Evolutionary conservation across 345 rosid genomes (phyloP), one percentile per base, ranked within the genome.

Genomic region (Eutrema heterophyllum): DNA sequence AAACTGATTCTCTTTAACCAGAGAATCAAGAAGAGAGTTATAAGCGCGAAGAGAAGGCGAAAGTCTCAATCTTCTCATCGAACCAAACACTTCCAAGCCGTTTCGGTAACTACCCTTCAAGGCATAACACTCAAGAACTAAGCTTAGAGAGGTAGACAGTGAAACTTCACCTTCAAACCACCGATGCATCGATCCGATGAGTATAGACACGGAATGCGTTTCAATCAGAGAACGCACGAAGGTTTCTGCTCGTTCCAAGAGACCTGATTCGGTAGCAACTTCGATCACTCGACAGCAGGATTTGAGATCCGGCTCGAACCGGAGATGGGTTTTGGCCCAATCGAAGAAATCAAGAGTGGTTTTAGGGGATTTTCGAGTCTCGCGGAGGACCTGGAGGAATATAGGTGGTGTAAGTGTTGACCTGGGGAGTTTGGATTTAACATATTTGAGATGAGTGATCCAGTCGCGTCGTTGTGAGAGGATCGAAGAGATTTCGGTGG

Each of bases 301-400:
- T 38, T 56, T 74, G 41, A 91, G 83, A 82, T 85, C 88, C 3
- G 87, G 93, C 1, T 84, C 78, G 21, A 92, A 82, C 13, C 79
- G 81, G 29, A 84, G 81, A 74, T 82, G 64, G 44, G 80, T 44
- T 66, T 55, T 67, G 14, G 79, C 86, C 83, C 83, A 85, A 53
- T 83, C 81, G 86, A 85, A 89, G 87, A 92, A 89, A 68, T 62
- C 40, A 24, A 92, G 82, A 35, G 89, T 72, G 45, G 79, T 67
- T 55, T 66, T 72, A 16, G 88, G 86, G 41, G 74, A 74, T 9
- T 65, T 32, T 64, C 82, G 79, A 74, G 87, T 87, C 53, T 72
- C 86, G 29, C 24, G 66, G 67, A 87, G 83, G 79, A 91, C 80
- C 26, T 82, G 85, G 62, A 79, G 84, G 79, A 89, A 83, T 24